A percentile compares a stretch with the other conserved stretches of the same genome.
Evolutionary conservation across 179 eudicot species (phyloP).

Genomic region (Spergularia azorica): DNA sequence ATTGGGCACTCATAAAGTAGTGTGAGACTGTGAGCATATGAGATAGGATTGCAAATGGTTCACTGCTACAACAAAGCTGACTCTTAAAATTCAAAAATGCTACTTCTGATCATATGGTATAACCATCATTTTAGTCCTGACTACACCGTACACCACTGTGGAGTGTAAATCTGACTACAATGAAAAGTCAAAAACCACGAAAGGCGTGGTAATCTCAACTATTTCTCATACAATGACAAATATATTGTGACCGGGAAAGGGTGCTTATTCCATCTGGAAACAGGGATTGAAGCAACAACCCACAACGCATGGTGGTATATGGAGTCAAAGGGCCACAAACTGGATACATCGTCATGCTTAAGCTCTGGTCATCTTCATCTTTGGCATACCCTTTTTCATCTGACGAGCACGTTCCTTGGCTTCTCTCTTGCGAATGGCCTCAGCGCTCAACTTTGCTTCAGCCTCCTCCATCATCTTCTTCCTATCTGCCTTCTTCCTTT

Average conservation of each 20-base stretch:
- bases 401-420: slow-evolving; percentile 91
- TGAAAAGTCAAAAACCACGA: slow-evolving; percentile 22
- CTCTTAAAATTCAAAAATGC: too few relatives aligned
- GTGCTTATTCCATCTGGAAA: slow-evolving; percentile 23
- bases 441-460: slow-evolving; percentile 83
- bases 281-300: slow-evolving; percentile 22
- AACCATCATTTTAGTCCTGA: slow-evolving; percentile 21
- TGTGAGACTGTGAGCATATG: too few relatives aligned
- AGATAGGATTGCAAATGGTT: too few relatives aligned
- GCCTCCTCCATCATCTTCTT: slow-evolving; percentile 84
- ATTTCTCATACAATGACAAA: slow-evolving; percentile 27
- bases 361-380: slow-evolving; percentile 79
- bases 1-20: too few relatives aligned
- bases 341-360: slow-evolving; percentile 25
- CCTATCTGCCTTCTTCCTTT: slow-evolving; percentile 75
- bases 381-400: slow-evolving; percentile 82
- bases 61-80: too few relatives aligned
- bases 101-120: neutral
- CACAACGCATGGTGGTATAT: slow-evolving; percentile 2
- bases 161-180: slow-evolving; percentile 26
- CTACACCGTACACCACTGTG: slow-evolving; percentile 25
- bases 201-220: slow-evolving; percentile 8
- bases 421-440: slow-evolving; percentile 83
- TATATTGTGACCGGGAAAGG: slow-evolving; percentile 17
- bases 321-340: slow-evolving; percentile 11